These are phyloP conservation scores for Aspergillus carbonarius DNA, from an alignment of 2,329 filamentous ascomycete genomes.

Conservation along the genomic window DNA sequence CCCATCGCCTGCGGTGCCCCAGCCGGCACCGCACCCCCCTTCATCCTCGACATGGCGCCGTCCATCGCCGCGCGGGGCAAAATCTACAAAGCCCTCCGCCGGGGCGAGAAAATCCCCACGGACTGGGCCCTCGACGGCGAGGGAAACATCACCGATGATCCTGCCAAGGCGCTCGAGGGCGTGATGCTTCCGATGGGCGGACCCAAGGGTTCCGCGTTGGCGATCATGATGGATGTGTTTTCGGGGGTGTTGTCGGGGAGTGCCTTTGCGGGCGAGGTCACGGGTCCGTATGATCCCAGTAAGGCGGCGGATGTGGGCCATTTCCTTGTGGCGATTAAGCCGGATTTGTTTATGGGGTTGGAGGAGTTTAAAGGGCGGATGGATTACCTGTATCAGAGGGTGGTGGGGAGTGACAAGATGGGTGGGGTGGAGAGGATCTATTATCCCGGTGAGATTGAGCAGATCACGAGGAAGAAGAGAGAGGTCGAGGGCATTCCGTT, in stretches of 20 bases:
- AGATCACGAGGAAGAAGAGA: slow-evolving; percentile 45
- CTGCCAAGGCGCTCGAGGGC: slow-evolving; percentile 67
- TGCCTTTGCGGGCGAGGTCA: slow-evolving; percentile 75
- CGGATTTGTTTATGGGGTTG: slow-evolving; percentile 69
- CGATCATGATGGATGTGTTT: slow-evolving; percentile 89
- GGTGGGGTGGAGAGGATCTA: slow-evolving; percentile 56
- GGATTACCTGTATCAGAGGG: slow-evolving; percentile 58
- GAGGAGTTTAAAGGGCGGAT: slow-evolving; percentile 66
- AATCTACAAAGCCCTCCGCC: slow-evolving; percentile 45
- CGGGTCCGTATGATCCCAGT: slow-evolving; percentile 71
- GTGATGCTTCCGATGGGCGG: slow-evolving; percentile 87
- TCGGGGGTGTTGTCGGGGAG: slow-evolving; percentile 73
- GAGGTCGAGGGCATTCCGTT: slow-evolving; percentile 50
- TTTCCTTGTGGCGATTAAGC: slow-evolving; percentile 69
- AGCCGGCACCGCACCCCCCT: slow-evolving; percentile 58
- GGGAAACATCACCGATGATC: slow-evolving; percentile 69
- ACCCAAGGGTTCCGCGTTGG: slow-evolving; percentile 73
- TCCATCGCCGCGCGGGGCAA: slow-evolving; percentile 48
- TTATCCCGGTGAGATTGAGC: slow-evolving; percentile 59
- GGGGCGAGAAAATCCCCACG: slow-evolving; percentile 44
- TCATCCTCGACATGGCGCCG: slow-evolving; percentile 53
- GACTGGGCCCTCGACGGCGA: slow-evolving; percentile 74
- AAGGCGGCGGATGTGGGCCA: slow-evolving; percentile 70
- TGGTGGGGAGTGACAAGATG: slow-evolving; percentile 54
- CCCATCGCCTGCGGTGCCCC: slow-evolving; percentile 75